Percentiles rank a stretch among this genome's conserved stretches.
These are phyloP conservation scores for Aspergillus bombycis DNA, from an alignment of 2,329 filamentous ascomycete genomes.

Conservation along the genomic window DNA sequence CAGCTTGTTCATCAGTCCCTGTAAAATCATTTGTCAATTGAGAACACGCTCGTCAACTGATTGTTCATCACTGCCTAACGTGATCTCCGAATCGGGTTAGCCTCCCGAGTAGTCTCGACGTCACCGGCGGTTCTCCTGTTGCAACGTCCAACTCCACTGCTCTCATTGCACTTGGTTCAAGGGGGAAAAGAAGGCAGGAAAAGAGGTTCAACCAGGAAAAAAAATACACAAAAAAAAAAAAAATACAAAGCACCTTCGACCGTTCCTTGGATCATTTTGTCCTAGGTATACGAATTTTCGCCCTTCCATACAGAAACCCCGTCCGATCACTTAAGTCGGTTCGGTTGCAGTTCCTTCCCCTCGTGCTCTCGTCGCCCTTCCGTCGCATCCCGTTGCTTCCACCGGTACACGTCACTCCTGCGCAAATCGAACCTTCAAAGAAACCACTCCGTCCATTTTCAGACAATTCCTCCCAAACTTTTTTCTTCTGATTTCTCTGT, in stretches of 20 bases:
- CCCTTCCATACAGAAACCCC: constrained; percentile 11
- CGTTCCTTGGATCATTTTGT: constrained; percentile 1
- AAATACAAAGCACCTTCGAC: not conserved
- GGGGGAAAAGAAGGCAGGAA: not conserved
- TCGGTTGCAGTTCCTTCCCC: constrained; percentile 24
- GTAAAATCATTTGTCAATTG: not conserved
- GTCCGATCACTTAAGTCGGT: constrained; percentile 4
- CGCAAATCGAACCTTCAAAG: constrained; percentile 28
- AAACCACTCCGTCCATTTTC: constrained; percentile 16
- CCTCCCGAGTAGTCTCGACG: constrained; percentile 24
- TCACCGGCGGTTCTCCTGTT: constrained; percentile 20
- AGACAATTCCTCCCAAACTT: constrained; percentile 8
- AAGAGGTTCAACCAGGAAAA: not conserved
- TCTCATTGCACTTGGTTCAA: not conserved
- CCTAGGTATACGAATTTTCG: not conserved
- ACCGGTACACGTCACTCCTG: constrained; percentile 37
- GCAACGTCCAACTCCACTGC: not conserved
- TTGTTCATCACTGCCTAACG: constrained; percentile 12
- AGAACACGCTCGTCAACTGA: not conserved
- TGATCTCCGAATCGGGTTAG: constrained; percentile 21
- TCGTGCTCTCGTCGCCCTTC: constrained; percentile 20
- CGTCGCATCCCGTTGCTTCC: constrained; percentile 30
- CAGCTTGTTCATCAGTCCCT: not conserved
- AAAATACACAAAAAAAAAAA: not conserved
- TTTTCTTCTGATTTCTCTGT: constrained; percentile 5